A percentile compares a stretch with the other conserved stretches of the same genome.
phyloP scores from a whole-genome alignment of 768 basidiomycete species.

The Cystofilobasidium bisporidii region DNA sequence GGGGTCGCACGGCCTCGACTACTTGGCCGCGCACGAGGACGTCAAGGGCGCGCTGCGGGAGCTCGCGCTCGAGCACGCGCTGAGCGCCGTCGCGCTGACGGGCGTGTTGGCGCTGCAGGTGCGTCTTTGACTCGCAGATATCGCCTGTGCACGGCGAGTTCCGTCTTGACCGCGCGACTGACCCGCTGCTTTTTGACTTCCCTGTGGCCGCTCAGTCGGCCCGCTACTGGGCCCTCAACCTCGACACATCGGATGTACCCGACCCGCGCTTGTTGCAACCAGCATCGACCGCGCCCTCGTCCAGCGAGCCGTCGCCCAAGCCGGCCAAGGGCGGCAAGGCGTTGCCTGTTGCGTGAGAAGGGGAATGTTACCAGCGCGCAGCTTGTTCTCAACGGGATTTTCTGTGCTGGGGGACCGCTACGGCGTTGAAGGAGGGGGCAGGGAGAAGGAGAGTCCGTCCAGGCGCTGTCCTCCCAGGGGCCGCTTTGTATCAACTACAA shows the following conservation, averaged over 20 bases:
- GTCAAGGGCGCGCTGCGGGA: conserved; percentile 35
- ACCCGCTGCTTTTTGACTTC: background rate
- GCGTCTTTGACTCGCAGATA: conserved; percentile 11
- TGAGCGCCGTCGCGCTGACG: conserved; percentile 41
- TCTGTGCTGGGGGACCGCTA: too few relatives aligned
- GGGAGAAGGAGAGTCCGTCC: too few relatives aligned
- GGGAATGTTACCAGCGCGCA: too few relatives aligned
- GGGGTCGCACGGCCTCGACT: conserved; percentile 12
- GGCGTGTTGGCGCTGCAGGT: conserved; percentile 41
- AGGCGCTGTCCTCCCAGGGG: too few relatives aligned
- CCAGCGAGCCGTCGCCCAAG: too few relatives aligned
- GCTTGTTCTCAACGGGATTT: too few relatives aligned
- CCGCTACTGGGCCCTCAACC: conserved; percentile 23
- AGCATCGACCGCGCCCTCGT: conserved; percentile 7
- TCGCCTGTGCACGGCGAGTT: background rate
- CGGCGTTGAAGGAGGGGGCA: too few relatives aligned
- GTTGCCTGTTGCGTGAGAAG: too few relatives aligned
- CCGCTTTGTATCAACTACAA: too few relatives aligned
- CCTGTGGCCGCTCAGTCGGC: conserved; percentile 7
- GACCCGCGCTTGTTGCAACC: conserved; percentile 16
- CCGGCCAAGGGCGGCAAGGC: too few relatives aligned
- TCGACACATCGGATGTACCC: conserved; percentile 17
- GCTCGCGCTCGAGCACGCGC: conserved; percentile 38
- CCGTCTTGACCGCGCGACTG: background rate
- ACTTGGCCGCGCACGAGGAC: conserved; percentile 29